Evolutionary conservation across 2,329 filamentous ascomycete species (phyloP), one percentile per base, ranked within the genome.

Genomic region (Apiospora rasikravindrae): DNA sequence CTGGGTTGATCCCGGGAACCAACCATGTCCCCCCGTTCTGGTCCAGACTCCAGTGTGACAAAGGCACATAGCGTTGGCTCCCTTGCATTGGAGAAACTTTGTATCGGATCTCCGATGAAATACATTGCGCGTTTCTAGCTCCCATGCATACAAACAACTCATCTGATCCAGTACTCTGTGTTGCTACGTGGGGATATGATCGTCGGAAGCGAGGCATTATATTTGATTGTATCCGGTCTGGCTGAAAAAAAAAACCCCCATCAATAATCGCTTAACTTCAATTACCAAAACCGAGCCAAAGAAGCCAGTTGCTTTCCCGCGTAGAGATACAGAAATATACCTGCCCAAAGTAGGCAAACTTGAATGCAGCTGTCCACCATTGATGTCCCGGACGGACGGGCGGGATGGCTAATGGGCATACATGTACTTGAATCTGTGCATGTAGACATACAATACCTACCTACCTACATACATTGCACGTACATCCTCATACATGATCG

Each of bases 91-190:
- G 53, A 26, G n/a, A 61, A 8, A 37, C 33, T 6, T 40, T 40
- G 13, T 64, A 19, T 64, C 57, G 57, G 57, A 64, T 64, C 57
- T 64, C 57, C 57, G 57, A 29, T 40, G 29, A 22, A 40, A n/a
- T 40, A 64, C 57, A 40, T 13, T 40, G 29, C 57, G 57, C 33
- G 1, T 64, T 37, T 37, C 26, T 37, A 22, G n/a, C n/a, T 19
- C 51, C 26, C 26, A 57, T 22, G 26, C 26, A 22, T 33, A 2
- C 29, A 37, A 22, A n/a, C 3, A 51, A 19, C 22, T 19, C 45
- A 22, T n/a, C 45, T 47, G 19, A 14, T 14, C 26, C 14, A 2
- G 45, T n/a, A 22, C 26, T 22, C 19, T 11, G 16, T 4, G 22
- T 57, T 33, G 26, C 53, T 33, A 10, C 7, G 16, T 2, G 16